Base-by-base conservation (phyloP, 805 yeast species). In the Debaryomyces castellii region DNA sequence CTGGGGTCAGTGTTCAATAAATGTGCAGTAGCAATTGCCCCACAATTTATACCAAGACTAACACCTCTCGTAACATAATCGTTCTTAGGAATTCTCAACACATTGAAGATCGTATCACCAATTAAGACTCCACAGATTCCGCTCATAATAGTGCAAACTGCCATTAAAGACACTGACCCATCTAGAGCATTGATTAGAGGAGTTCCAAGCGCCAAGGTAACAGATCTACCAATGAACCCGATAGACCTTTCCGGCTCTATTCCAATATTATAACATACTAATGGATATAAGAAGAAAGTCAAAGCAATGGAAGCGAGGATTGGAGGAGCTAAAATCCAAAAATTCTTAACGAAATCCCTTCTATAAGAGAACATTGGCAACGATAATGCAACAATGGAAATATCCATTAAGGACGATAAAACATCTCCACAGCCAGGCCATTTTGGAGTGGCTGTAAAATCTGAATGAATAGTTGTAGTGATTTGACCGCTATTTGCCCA, bases 341-440 rank as follows among this genome's bases (percentile, higher is more conserved):
- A 83, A 55, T 85, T 84, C 41, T 73, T 72, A 23, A 69, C 62
- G 50, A 87, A 74, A 54, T 87, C 95, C 12, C 64, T 64, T 41
- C 94, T 66, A 63, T 85, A 87, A 7, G 85, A 78, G 62, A 77
- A 87, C 89, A 87, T 85, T 3, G 96, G 90, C 41, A 87, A 65
- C 18, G 91, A 78, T 36, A 87, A 69, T 1, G 92, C 79, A 1
- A 85, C 90, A 62, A 87, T 87, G 1, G 89, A 80, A 7, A 85
- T 76, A 55, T 87, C 94, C 85, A 87, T 83, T 52, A 87, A 62
- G 0, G 90, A 77, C 5, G 82, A 60, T 33, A 87, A 71, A 14
- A 87, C 70, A 58, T 87, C 95, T 2, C 96, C 96, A 11, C 91
- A 87, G 0, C 96, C 96, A 0, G 95, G 94, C 77, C 81, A 76